Evolutionary conservation across 306 rosid genomes (phyloP), one percentile per base, ranked within the genome.

Genomic region (Arachis hypogaea): DNA sequence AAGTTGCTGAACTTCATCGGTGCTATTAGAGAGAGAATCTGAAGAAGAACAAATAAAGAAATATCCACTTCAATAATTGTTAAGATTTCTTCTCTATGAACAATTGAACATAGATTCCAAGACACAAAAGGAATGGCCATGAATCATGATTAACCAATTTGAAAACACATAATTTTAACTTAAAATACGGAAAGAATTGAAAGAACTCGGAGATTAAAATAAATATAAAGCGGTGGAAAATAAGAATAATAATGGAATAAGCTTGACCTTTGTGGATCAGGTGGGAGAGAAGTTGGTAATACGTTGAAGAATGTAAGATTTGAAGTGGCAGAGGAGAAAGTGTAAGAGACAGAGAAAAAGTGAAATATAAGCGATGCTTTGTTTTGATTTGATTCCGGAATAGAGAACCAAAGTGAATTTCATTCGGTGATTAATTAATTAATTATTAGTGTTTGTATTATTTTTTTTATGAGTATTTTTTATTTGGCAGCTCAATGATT

Each of bases 11-110:
- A 69, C 49, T 60, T 76, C 51, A 69, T 72, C 71, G 38, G 60
- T 61, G 58, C 29, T 9, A 6, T 70, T 68, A 16, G 22, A 45
- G 14, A 49, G 9, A n/a, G 40, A 80, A 9, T 63, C 88, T 82
- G 73, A 50, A 64, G 76, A 14, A 59, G 42, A 54, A 69, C 38
- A 57, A 9, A 62, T 65, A 72, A 29, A 66, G 74, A 49, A 40
- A 51, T 18, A 29, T 44, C 36, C 46, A 61, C 7, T 61, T 83
- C 69, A 71, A 40, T 57, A 61, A 64, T 12, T 74, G 55, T 45
- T 54, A 46, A 68, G 33, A 41, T 41, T n/a, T 22, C 11, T 36
- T 38, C 11, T 1, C 5, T 45, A 6, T 6, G 49, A 45, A 6
- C 10, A 45, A 45, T 45, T 9, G 4, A 3, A 29, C 29, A 41